Evolutionary conservation across 208 protist species (phyloP), one percentile per base, ranked within the genome.

Genomic region (Leishmania mexicana): DNA sequence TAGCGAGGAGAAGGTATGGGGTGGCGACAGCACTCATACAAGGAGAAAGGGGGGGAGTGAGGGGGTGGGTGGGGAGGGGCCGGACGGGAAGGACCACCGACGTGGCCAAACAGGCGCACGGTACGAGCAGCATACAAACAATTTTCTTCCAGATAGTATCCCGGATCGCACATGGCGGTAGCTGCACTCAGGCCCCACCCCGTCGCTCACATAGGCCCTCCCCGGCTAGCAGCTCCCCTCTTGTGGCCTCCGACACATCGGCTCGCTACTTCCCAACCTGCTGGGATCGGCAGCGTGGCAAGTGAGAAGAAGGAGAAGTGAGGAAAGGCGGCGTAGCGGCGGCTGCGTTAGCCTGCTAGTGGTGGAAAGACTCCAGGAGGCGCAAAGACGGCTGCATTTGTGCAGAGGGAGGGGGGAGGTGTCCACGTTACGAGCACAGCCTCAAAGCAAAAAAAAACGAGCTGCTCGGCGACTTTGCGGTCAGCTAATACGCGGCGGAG

Each of bases 401-500:
- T 6, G 15, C 47, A 31, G 24, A 5, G 40, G 38, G 15, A 11
- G 40, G 5, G 5, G 0, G 45, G 45, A 0, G 4, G 70, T 19
- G 45, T 15, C n/a, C 45, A n/a, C 40, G 45, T 38, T 24, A 51
- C 7, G 0, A 53, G 28, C 45, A 74, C 70, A 3, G 45, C 40
- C 6, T 1, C 70, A 11, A 57, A 42, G n/a, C 0, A 75, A 57
- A 28, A 11, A 11, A 75, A 8, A 45, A 35, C 10, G 24, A 54
- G 58, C 28, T 54, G 54, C 21, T 10, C 21, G 47, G 17, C n/a
- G 15, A 53, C 28, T 24, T 60, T 53, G 75, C 49, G 40, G 54
- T 58, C 77, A 70, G 21, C 47, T 83, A 8, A 80, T 84, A 15
- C 73, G 83, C 4, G 86, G 81, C 5, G 88, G 83, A 15, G 88